Evolutionary conservation across 768 basidiomycete species (phyloP).

Genomic region (Panus rudis): DNA sequence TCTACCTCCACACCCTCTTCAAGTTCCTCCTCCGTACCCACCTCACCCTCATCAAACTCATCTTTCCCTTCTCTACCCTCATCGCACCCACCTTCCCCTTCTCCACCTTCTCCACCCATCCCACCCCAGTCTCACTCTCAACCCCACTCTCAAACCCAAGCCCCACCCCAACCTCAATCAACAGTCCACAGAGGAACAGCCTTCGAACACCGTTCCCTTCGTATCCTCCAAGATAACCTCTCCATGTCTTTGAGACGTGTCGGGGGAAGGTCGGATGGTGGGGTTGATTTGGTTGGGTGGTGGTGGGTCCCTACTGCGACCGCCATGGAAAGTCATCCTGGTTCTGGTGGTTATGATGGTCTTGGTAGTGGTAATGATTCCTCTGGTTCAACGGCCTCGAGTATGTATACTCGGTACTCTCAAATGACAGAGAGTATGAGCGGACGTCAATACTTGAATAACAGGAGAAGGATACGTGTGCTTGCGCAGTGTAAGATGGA

Average conservation of each 20-base stretch:
- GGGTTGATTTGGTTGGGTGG: slow-evolving; percentile 85
- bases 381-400: background rate
- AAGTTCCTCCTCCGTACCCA: too few species aligned
- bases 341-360: too few species aligned
- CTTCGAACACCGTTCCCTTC: slow-evolving; percentile 67
- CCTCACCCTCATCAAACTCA: too few species aligned
- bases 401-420: slow-evolving; percentile 1
- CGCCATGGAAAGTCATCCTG: too few species aligned
- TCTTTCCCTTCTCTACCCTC: too few species aligned
- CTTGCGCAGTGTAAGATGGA: slow-evolving; percentile 91
- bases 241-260: slow-evolving; percentile 78
- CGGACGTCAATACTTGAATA: slow-evolving; percentile 19
- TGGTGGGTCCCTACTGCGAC: slow-evolving; percentile 87
- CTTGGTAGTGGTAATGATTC: too few species aligned
- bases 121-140: background rate
- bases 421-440: background rate
- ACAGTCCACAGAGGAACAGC: slow-evolving; percentile 61
- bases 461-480: slow-evolving; percentile 65
- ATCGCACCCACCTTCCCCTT: too few species aligned
- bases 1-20: too few species aligned
- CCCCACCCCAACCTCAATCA: slow-evolving; percentile 24
- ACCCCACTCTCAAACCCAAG: background rate
- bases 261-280: slow-evolving; percentile 86
- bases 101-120: background rate
- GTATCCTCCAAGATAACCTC: slow-evolving; percentile 52